Conservation (phyloP, 495 filamentous ascomycete genomes). For the Lichina pygmaea region DNA sequence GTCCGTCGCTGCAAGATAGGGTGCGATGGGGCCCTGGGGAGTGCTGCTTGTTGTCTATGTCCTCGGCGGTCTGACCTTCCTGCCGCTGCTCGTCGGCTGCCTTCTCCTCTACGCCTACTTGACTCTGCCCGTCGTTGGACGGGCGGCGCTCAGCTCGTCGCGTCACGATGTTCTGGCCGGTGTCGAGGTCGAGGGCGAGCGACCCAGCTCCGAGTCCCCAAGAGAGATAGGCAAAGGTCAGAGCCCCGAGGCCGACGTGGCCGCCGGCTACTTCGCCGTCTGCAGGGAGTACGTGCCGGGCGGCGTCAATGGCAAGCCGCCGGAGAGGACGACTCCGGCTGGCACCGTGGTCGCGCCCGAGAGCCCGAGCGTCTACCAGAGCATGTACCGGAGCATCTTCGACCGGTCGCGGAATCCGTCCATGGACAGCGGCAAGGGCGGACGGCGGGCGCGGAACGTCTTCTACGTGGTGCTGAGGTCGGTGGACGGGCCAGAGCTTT, state of each 20-base stretch:
- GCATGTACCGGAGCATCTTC: conserved; percentile 91
- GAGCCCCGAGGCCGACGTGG: conserved; percentile 50
- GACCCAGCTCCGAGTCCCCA: conserved; percentile 18
- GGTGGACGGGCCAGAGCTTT: conserved; percentile 3
- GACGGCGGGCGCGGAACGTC: conserved; percentile 59
- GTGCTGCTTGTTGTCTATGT: conserved; percentile 52
- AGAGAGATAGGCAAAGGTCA: conserved; percentile 17
- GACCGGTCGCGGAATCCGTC: conserved; percentile 40
- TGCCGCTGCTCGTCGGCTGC: conserved; percentile 43
- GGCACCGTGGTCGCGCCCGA: conserved; percentile 41
- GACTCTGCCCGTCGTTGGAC: conserved; percentile 23
- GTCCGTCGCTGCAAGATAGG: no score
- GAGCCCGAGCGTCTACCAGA: conserved; percentile 84
- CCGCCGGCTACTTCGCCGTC: conserved; percentile 83
- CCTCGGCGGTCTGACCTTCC: conserved; percentile 71
- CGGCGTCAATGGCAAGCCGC: conserved; percentile 75
- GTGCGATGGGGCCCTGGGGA: conserved; percentile 36
- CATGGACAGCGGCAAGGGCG: conserved; percentile 25
- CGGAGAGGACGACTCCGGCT: conserved; percentile 61
- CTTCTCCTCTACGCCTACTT: conserved; percentile 42
- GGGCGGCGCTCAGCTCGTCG: no score
- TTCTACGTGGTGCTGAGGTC: conserved; percentile 82
- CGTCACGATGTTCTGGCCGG: not conserved
- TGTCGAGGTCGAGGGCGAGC: not conserved
- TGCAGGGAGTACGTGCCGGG: conserved; percentile 78